phyloP scores from a whole-genome alignment of 768 basidiomycete species.

The Piloderma croceum region DNA sequence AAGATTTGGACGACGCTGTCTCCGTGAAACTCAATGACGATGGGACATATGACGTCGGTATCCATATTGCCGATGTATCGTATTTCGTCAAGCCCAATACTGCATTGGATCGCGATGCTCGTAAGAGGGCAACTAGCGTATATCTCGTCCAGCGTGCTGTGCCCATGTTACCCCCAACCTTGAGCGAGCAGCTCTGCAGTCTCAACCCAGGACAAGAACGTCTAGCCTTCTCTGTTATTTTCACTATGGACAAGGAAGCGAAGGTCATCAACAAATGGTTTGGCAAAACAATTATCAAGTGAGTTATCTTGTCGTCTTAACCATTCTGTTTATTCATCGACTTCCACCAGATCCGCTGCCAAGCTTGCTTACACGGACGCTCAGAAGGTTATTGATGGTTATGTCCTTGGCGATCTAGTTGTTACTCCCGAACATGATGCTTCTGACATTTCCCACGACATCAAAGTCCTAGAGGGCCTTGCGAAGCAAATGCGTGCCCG shows the following conservation, averaged over 20 bases:
- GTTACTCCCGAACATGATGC: conserved; percentile 54
- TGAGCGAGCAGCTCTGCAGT: conserved; percentile 92
- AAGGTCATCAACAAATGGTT: conserved; percentile 87
- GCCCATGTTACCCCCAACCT: conserved; percentile 93
- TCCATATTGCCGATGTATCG: conserved; percentile 96
- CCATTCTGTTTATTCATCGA: conserved; percentile 6
- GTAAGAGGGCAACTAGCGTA: conserved; percentile 94
- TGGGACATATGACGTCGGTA: conserved; percentile 86
- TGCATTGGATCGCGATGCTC: conserved; percentile 95
- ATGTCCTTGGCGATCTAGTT: conserved; percentile 45
- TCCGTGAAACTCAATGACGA: conserved; percentile 87
- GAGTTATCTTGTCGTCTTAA: conserved; percentile 17
- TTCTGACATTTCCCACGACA: conserved; percentile 66
- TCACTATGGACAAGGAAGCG: conserved; percentile 80
- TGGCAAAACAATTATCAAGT: conserved; percentile 90
- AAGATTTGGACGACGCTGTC: conserved; percentile 92
- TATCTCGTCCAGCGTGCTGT: conserved; percentile 95
- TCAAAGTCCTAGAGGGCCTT: conserved; percentile 60
- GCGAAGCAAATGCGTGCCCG: conserved; percentile 66
- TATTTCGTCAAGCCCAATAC: conserved; percentile 94
- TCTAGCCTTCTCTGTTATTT: conserved; percentile 84
- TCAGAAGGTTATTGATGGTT: conserved; percentile 77
- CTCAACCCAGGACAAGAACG: conserved; percentile 84
- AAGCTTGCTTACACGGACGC: conserved; percentile 81
- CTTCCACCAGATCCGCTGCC: conserved; percentile 64